Evolutionary conservation across 139 green algal genomes (phyloP).

Genomic region (Astrephomene gubernaculifera): DNA sequence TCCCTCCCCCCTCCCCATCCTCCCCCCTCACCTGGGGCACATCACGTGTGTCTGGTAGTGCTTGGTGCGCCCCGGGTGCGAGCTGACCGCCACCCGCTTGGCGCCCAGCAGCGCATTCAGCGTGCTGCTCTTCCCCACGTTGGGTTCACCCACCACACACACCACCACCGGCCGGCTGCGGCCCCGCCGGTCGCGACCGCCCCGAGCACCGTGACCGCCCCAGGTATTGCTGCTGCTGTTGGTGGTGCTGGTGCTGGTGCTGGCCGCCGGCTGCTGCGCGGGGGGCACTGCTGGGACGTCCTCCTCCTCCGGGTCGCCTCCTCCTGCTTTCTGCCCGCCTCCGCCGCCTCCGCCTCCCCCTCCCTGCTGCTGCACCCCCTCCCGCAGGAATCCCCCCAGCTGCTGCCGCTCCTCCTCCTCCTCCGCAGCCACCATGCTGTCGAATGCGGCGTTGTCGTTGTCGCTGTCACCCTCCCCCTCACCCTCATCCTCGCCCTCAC

Average conservation of each 20-base stretch:
- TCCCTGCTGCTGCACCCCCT: neutral
- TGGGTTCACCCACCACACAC: constrained; percentile 70
- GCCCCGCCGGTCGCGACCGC: constrained; percentile 24
- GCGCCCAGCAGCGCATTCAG: constrained; percentile 75
- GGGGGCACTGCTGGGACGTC: neutral
- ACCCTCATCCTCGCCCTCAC: neutral
- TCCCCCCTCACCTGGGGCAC: neutral
- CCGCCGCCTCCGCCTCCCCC: constrained; percentile 9
- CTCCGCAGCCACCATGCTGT: neutral
- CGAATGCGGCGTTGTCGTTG: constrained; percentile 39
- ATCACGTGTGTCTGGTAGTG: constrained; percentile 80
- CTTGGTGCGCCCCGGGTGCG: constrained; percentile 74
- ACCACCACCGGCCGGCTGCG: constrained; percentile 63
- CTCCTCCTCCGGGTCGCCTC: constrained; percentile 29
- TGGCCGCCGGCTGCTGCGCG: neutral
- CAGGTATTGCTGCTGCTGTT: neutral
- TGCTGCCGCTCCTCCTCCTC: no score
- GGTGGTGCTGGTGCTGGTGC: constrained; percentile 1
- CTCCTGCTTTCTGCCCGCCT: no score
- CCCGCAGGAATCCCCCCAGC: no score
- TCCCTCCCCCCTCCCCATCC: neutral
- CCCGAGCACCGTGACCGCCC: neutral
- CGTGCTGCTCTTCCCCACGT: constrained; percentile 73
- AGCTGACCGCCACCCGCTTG: constrained; percentile 63
- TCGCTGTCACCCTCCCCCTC: neutral